phyloP scores from a whole-genome alignment of 495 filamentous ascomycete species.

The Aspergillus panamensis region DNA sequence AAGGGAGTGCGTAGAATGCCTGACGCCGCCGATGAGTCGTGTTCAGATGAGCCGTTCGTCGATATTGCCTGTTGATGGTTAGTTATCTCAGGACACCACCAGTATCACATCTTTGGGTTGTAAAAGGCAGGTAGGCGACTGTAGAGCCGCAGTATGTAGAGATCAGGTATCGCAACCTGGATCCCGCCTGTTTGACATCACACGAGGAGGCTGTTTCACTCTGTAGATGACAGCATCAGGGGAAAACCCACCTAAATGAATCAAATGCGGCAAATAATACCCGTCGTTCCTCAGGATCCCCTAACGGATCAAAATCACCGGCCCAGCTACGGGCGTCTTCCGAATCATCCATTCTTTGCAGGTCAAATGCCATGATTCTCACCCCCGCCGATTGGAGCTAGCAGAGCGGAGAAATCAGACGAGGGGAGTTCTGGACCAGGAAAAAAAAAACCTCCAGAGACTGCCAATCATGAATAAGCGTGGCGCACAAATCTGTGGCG shows the following conservation, averaged over 20 bases:
- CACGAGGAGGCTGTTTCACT: too few relatives aligned
- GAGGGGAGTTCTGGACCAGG: background rate
- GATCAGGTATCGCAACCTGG: background rate
- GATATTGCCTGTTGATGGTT: constrained; percentile 64
- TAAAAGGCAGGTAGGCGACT: too few relatives aligned
- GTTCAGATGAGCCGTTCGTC: constrained; percentile 75
- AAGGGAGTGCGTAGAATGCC: constrained; percentile 86
- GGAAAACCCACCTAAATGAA: constrained; percentile 71
- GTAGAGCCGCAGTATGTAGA: background rate
- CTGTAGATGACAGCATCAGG: background rate
- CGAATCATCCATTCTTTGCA: constrained; percentile 14
- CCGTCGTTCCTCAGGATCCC: constrained; percentile 69
- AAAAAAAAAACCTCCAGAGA: background rate
- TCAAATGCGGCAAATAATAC: constrained; percentile 76
- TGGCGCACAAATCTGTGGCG: background rate
- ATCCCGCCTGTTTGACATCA: background rate
- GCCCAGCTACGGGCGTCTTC: constrained; percentile 46
- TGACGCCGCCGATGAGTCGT: constrained; percentile 84
- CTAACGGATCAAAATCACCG: constrained; percentile 58
- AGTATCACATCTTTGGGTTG: too few relatives aligned
- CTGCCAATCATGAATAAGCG: background rate
- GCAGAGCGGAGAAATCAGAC: background rate
- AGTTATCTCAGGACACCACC: background rate
- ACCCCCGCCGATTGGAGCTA: background rate
- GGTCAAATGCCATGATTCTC: constrained; percentile 21